Evolutionary conservation across 768 basidiomycete species (phyloP), one percentile per base, ranked within the genome.

Genomic region (Leccinellum albellum): DNA sequence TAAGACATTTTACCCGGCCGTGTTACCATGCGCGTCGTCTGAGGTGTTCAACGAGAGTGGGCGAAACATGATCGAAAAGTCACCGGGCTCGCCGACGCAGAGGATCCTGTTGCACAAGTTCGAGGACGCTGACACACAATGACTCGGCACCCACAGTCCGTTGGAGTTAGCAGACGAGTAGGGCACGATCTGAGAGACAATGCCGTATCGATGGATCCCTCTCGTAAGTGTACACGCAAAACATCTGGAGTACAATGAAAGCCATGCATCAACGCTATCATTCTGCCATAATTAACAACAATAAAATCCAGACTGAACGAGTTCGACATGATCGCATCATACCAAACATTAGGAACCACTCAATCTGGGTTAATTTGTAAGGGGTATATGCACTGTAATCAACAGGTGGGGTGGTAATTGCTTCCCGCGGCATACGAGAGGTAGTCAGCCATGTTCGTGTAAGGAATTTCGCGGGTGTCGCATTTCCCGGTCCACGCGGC

Each of bases 401-500:
- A 66, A 48, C 66, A 67, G 12, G 52, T 55, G 7, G 66, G 58
- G n/a, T 58, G 49, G 35, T 61, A 57, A 3, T 26, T 33, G 29
- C 61, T 64, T 32, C 62, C 55, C 1, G 47, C 61, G n/a, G 67
- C 67, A 37, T 69, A 59, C 31, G 58, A 55, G 31, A 67, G 59
- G 29, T 67, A 67, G 56, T 61, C 61, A 2, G 67, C 66, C 2
- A 67, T 54, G 49, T 64, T 68, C 23, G 28, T 14, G 49, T 68
- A 68, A 3, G 61, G 67, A 20, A 67, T 69, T 13, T 63, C 37
- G 15, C 50, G 51, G 12, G 59, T 69, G 26, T 37, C 55, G 28
- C 67, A 67, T 7, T 56, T 61, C 12, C 67, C 67, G 2, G 66
- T 67, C 66, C 67, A 67, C 17, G 67, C 67, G 35, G 58, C 63